A percentile compares a stretch with the other conserved stretches of the same genome.
phyloP scores from a whole-genome alignment of 2,329 filamentous ascomycete genomes.

The Fonsecaea nubica region DNA sequence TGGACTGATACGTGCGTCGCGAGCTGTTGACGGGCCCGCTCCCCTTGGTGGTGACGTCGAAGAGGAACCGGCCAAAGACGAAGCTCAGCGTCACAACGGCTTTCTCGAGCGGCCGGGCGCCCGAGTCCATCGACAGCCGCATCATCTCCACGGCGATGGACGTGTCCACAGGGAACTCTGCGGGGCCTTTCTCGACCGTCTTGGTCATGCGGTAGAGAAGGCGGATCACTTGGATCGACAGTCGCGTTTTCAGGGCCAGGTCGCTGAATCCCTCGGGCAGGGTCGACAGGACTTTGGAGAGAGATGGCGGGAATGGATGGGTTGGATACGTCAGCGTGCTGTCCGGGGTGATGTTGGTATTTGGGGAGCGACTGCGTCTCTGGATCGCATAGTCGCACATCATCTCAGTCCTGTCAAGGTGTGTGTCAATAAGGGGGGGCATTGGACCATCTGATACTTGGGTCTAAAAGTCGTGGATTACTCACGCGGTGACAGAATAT shows the following conservation, averaged over 20 bases:
- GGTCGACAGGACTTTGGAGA: constrained; percentile 15
- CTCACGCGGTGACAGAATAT: constrained; percentile 23
- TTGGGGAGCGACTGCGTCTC: constrained; percentile 11
- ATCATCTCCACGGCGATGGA: constrained; percentile 21
- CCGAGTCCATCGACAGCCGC: constrained; percentile 17
- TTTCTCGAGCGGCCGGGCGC: constrained; percentile 7
- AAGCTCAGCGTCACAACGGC: constrained; percentile 10
- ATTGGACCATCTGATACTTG: neutral
- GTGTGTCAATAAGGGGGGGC: neutral
- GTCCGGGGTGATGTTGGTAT: constrained; percentile 14
- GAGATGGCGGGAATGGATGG: constrained; percentile 23
- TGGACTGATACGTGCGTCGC: neutral
- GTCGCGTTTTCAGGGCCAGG: constrained; percentile 16
- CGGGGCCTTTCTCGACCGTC: constrained; percentile 5
- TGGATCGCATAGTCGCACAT: constrained; percentile 23
- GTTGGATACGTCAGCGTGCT: constrained; percentile 21
- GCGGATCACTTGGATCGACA: constrained; percentile 20
- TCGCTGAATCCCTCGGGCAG: constrained; percentile 27
- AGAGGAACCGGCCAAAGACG: constrained; percentile 6
- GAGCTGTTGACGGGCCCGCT: neutral
- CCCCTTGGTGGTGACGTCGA: neutral
- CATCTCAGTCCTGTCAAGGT: constrained; percentile 13
- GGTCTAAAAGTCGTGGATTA: neutral
- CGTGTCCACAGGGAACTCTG: constrained; percentile 10
- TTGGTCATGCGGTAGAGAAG: constrained; percentile 19